phyloP scores from a whole-genome alignment of 768 basidiomycete species.

The Kwoniella bestiolae region DNA sequence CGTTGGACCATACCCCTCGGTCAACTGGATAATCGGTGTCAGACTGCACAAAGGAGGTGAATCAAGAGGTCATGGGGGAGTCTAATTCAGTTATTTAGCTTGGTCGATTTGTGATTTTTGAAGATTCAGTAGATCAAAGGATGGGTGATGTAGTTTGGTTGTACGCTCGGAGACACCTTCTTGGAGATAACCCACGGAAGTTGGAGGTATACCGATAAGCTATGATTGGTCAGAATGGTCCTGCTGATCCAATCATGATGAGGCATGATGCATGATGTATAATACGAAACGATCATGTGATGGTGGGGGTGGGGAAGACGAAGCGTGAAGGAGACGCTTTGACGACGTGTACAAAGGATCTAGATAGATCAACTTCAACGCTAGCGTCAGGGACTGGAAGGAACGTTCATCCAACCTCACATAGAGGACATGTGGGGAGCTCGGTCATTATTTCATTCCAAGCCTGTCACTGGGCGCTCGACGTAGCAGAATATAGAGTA shows the following conservation, averaged over 20 bases:
- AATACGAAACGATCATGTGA: not conserved
- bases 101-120: too few species aligned
- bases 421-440: too few species aligned
- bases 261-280: too few species aligned
- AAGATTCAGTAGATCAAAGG: not conserved
- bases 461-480: too few species aligned
- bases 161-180: not conserved
- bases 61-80: not conserved
- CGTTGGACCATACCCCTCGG: not conserved
- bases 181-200: too few species aligned
- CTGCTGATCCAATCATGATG: too few species aligned
- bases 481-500: too few species aligned
- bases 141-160: not conserved
- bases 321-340: not conserved
- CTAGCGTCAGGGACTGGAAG: not conserved
- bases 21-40: not conserved
- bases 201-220: not conserved
- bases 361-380: not conserved
- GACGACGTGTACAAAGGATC: not conserved
- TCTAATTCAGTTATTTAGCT: not conserved
- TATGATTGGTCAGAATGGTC: not conserved
- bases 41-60: not conserved
- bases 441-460: too few species aligned
- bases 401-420: too few species aligned
- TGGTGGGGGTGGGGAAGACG: too few species aligned